Base-by-base conservation (phyloP, 305 asterid genomes). In the Fraxinus xanthoxyloides region DNA sequence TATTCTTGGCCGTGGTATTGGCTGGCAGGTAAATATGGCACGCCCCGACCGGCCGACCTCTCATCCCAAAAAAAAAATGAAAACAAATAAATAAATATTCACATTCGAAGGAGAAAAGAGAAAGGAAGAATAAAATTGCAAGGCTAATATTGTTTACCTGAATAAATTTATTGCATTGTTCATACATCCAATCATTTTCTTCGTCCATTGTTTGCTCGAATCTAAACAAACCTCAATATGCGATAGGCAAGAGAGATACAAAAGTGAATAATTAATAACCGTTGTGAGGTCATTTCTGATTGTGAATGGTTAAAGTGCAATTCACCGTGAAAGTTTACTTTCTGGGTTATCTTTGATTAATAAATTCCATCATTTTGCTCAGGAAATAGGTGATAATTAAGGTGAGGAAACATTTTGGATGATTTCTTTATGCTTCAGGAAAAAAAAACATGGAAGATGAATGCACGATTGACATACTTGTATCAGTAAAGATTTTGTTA, bases 1-100 rank as follows among this genome's bases (percentile, higher is more conserved):
- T 5, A 90, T 90, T 76, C 89, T 89, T 59, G 85, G 93, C 81
- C 92, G 93, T 10, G 93, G 93, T 51, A 81, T 90, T 46, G 93
- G 93, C 83, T 90, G 93, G 93, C 92, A 85, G 91, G 91, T 89
- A 86, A 32, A 65, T 72, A 73, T 0, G 35, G 24, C 56, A 6
- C 30, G 2, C 72, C 30, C 31, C 3, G 8, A 4, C 21, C 7
- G 0, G 23, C 23, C 0, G 23, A 21, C 70, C 31, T 21, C 70
- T 5, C 61, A 17, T 17, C 8, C 61, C 21, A 1, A 51, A 0
- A 51, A 17, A 15, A 48, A 48, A 76, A 17, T 17, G 48, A 7
- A 76, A 26, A n/a, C n/a, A n/a, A n/a, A n/a, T n/a, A n/a, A n/a
- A n/a, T n/a, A n/a, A n/a, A n/a, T n/a, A n/a, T n/a, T 46, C 65